Percentiles rank a stretch among this genome's conserved stretches.
Evolutionary conservation across 2,329 filamentous ascomycete genomes (phyloP).

Genomic region (Pyrenophora graminea): DNA sequence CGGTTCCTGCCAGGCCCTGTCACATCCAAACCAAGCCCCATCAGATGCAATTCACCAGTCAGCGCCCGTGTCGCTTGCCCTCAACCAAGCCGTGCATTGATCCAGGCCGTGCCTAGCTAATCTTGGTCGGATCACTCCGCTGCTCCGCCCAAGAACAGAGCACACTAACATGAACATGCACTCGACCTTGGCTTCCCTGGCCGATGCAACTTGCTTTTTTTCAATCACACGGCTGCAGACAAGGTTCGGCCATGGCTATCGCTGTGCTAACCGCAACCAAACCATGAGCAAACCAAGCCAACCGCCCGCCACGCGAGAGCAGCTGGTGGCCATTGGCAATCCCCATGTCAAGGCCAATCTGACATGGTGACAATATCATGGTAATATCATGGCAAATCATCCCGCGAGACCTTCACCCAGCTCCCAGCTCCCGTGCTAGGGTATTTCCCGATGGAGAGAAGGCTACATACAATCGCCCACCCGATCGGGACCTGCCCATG

Average conservation of each 20-base stretch:
- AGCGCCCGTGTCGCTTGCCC: constrained; percentile 13
- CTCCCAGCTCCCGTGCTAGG: background rate
- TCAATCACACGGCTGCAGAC: too few relatives aligned
- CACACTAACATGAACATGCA: background rate
- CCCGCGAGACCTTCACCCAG: background rate
- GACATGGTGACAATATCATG: too few relatives aligned
- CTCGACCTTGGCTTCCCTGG: background rate
- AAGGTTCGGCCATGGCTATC: background rate
- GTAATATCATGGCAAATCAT: too few relatives aligned
- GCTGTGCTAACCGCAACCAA: background rate
- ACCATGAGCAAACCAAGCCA: too few relatives aligned
- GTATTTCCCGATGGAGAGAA: background rate
- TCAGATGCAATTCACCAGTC: constrained; percentile 32
- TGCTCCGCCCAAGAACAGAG: constrained; percentile 4
- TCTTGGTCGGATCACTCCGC: constrained; percentile 8
- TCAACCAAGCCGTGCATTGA: constrained; percentile 5
- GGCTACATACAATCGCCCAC: constrained; percentile 4
- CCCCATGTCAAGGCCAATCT: background rate
- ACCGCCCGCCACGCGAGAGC: background rate
- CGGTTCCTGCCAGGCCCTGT: constrained; percentile 33
- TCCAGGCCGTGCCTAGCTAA: constrained; percentile 7
- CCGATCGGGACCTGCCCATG: constrained; percentile 4
- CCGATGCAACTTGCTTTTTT: constrained; percentile 5
- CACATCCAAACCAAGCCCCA: constrained; percentile 25
- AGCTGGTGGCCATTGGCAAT: too few relatives aligned